A percentile compares a stretch with the other conserved stretches of the same genome.
phyloP scores from a whole-genome alignment of 768 basidiomycete species.

The Hygrophoropsis aurantiaca region DNA sequence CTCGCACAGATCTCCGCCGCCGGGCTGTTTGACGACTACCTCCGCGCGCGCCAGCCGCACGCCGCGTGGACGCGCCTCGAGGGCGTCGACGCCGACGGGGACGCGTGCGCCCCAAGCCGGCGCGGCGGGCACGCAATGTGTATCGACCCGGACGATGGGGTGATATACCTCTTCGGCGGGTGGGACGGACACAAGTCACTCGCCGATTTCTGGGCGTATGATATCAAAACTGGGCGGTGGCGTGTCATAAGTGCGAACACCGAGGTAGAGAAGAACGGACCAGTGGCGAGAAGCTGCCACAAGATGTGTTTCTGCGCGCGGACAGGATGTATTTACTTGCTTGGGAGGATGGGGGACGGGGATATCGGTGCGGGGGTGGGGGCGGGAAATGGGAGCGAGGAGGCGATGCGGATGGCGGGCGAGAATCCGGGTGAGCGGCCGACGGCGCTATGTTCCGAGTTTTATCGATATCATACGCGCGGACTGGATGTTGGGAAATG shows the following conservation, averaged over 20 bases:
- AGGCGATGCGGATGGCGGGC: conserved; percentile 31
- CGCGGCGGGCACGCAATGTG: conserved; percentile 85
- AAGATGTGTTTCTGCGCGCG: conserved; percentile 80
- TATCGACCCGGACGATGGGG: conserved; percentile 59
- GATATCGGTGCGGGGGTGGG: too few species aligned
- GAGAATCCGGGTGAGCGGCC: conserved; percentile 15
- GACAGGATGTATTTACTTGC: conserved; percentile 67
- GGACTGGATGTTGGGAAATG: conserved; percentile 65
- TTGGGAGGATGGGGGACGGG: conserved; percentile 66
- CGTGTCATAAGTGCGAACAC: conserved; percentile 55
- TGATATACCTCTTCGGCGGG: conserved; percentile 77
- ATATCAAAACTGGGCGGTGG: conserved; percentile 62
- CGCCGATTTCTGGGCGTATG: conserved; percentile 80
- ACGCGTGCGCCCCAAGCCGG: conserved; percentile 63
- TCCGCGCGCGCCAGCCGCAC: conserved; percentile 55
- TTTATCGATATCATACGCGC: conserved; percentile 72
- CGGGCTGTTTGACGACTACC: conserved; percentile 62
- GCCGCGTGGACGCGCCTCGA: conserved; percentile 60
- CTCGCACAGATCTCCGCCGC: conserved; percentile 48
- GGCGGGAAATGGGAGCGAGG: conserved; percentile 29
- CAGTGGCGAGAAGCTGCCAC: conserved; percentile 72
- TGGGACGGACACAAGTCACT: conserved; percentile 73
- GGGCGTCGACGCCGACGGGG: conserved; percentile 60
- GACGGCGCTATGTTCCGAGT: conserved; percentile 57
- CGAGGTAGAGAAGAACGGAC: conserved; percentile 58